These are phyloP conservation scores for Daldinia sp. DNA, from an alignment of 2,329 filamentous ascomycete species.

Conservation along the genomic window DNA sequence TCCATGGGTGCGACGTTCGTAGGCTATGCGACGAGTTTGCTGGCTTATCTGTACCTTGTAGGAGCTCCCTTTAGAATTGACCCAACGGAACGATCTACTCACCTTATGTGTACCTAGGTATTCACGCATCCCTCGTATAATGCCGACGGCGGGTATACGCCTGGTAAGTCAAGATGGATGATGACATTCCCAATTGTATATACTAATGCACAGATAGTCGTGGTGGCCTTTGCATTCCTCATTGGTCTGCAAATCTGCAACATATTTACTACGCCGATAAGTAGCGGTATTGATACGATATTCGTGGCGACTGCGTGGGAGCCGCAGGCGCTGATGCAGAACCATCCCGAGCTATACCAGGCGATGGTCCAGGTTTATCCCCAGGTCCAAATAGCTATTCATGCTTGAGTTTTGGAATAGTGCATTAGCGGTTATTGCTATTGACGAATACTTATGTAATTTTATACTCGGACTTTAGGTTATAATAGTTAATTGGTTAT, in stretches of 20 bases:
- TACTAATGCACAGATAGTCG: slow-evolving; percentile 31
- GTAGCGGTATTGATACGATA: slow-evolving; percentile 89
- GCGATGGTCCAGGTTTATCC: slow-evolving; percentile 85
- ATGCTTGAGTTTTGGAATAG: slow-evolving; percentile 54
- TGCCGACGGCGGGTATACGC: slow-evolving; percentile 39
- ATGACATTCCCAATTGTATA: not conserved
- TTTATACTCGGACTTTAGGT: too few relatives aligned
- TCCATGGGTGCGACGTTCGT: slow-evolving; percentile 72
- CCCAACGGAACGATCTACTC: not conserved
- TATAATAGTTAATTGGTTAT: too few relatives aligned
- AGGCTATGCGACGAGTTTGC: slow-evolving; percentile 79
- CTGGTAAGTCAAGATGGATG: slow-evolving; percentile 38
- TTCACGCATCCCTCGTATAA: slow-evolving; percentile 43
- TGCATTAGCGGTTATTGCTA: not conserved
- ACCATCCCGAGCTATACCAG: slow-evolving; percentile 83
- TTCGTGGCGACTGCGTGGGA: slow-evolving; percentile 81
- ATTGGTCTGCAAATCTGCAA: slow-evolving; percentile 91
- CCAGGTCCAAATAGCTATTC: slow-evolving; percentile 80
- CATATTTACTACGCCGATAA: slow-evolving; percentile 87
- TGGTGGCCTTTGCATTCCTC: slow-evolving; percentile 68
- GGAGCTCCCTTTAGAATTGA: slow-evolving; percentile 66
- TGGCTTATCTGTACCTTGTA: slow-evolving; percentile 88
- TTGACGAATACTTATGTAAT: not conserved
- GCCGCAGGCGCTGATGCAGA: slow-evolving; percentile 76
- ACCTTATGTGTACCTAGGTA: slow-evolving; percentile 33